Evolutionary conservation across 208 protist species (phyloP).

Genomic region (Leishmania tarentolae): DNA sequence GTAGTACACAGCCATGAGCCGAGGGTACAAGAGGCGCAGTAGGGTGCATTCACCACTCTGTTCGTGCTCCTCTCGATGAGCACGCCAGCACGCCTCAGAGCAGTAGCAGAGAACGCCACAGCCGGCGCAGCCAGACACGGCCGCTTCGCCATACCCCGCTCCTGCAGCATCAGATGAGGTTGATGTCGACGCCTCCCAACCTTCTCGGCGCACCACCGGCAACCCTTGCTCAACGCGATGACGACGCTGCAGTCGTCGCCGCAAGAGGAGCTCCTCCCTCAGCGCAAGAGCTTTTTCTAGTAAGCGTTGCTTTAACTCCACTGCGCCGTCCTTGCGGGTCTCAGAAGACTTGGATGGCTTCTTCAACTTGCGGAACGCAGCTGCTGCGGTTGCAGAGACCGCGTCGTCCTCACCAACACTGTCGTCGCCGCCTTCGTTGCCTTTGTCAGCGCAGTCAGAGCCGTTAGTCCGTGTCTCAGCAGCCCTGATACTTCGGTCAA

Average conservation of each 20-base stretch:
- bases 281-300: constrained; percentile 33
- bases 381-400: background rate
- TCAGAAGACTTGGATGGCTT: constrained; percentile 58
- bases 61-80: constrained; percentile 36
- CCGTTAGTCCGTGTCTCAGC: background rate
- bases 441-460: background rate
- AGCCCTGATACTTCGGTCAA: constrained; percentile 4
- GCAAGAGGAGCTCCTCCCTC: constrained; percentile 34
- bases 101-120: constrained; percentile 73
- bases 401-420: background rate
- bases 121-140: constrained; percentile 49
- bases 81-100: constrained; percentile 47
- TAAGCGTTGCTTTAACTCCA: constrained; percentile 47
- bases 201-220: constrained; percentile 18
- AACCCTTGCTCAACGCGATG: background rate
- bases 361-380: constrained; percentile 33
- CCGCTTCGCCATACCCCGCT: constrained; percentile 1
- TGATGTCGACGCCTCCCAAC: constrained; percentile 4
- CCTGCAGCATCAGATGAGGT: background rate
- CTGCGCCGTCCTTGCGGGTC: constrained; percentile 52
- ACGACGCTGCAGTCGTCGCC: constrained; percentile 22
- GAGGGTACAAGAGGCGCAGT: constrained; percentile 54
- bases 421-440: background rate
- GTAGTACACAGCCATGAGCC: constrained; percentile 61
- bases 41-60: constrained; percentile 50